Percentiles rank a stretch among this genome's conserved stretches.
Conservation (phyloP, 139 green algal genomes). For the Zygnema cylindricum region DNA sequence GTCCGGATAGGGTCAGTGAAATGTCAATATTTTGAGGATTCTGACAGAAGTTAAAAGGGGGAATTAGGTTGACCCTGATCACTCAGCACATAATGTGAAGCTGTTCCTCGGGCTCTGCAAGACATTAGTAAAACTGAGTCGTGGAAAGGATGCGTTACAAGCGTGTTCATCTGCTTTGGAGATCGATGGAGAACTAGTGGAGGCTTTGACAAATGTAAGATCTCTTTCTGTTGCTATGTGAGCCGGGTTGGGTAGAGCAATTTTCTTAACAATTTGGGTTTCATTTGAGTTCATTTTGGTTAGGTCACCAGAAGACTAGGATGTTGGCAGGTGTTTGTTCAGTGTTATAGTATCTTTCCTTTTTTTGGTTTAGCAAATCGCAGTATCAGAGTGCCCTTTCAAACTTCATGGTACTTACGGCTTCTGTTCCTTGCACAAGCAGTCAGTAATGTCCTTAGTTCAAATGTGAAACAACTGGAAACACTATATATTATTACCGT, state of each 20-base stretch:
- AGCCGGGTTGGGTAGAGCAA: not conserved
- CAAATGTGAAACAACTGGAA: too few species aligned
- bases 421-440: too few species aligned
- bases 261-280: not conserved
- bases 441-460: too few species aligned
- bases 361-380: too few species aligned
- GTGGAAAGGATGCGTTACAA: conserved; percentile 46
- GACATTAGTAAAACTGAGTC: conserved; percentile 44
- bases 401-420: too few species aligned
- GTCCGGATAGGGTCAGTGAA: too few species aligned
- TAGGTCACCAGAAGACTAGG: not conserved
- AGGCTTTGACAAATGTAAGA: conserved; percentile 8
- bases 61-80: conserved; percentile 28
- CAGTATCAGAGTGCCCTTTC: too few species aligned
- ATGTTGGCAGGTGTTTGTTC: not conserved
- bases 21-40: too few species aligned
- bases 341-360: not conserved
- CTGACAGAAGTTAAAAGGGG: too few species aligned
- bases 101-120: conserved; percentile 60
- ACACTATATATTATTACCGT: too few species aligned
- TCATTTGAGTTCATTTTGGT: not conserved
- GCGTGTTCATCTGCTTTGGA: conserved; percentile 35
- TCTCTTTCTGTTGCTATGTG: not conserved
- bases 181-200: conserved; percentile 46
- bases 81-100: conserved; percentile 50